Base-by-base conservation (phyloP, 169 alveolate species). In the Fabrea salina region DNA sequence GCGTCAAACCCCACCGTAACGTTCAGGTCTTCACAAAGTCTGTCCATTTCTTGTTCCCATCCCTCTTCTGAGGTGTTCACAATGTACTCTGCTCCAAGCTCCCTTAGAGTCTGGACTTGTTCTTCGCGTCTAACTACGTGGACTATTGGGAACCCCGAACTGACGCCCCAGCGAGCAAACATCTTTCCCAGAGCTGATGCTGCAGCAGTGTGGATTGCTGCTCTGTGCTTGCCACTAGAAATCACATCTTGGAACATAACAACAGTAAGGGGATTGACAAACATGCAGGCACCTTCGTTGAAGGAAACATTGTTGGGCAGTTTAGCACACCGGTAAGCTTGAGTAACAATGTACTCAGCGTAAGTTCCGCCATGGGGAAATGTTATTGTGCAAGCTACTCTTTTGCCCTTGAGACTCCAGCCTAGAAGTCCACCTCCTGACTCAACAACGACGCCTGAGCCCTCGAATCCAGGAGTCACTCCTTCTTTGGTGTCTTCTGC, bases 401-500 rank as follows among this genome's bases (percentile, higher is more conserved):
- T 5, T 30, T 64, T 64, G 0, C 75, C 75, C 19, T 6, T 19
- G 25, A 64, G 50, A 16, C 75, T 64, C 54, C 75, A 64, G 50
- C 56, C 75, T 8, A 64, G n/a, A 37, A 64, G n/a, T 4, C 75
- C 75, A 0, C 75, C 54, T 8, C 93, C 94, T 30, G 79, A 68
- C 7, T 75, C 77, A 35, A 91, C 81, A 2, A 91, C 94, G 5
- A 87, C 82, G 0, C 96, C 96, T 16, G 92, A 79, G 11, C 94
- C 96, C 82, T 91, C 96, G 78, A 91, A 86, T 1, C 96, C 96
- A 4, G 93, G 92, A 54, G 78, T 82, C 27, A 78, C 58, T 11
- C 94, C 94, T 37, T 33, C 76, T 11, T 40, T n/a, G n/a, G 74
- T 79, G n/a, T 61, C 25, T 5, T 72, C 53, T 1, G 66, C 75